A percentile compares a stretch with the other conserved stretches of the same genome.
Conservation (phyloP, 1,139 yeast species). For the Suhomyces choctaworum region DNA sequence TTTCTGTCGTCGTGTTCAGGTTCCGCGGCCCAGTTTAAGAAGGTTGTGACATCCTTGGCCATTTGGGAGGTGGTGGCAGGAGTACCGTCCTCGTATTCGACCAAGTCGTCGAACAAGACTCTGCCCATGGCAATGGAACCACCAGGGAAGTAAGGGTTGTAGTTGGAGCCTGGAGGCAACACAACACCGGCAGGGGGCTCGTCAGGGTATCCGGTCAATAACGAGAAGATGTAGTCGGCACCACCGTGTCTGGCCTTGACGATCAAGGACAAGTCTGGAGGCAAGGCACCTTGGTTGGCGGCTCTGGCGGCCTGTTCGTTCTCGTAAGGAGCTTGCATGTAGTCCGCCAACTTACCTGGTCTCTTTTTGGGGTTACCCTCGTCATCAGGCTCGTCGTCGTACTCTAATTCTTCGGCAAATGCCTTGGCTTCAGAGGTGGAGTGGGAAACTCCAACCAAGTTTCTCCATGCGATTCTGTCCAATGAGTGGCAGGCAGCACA, state of each 20-base stretch:
- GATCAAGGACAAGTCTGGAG: conserved; percentile 96
- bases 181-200: conserved; percentile 98
- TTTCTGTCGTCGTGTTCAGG: conserved; percentile 99
- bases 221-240: conserved; percentile 88
- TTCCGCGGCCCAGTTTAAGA: conserved; percentile 98
- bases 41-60: conserved; percentile 97
- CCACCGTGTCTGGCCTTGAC: conserved; percentile 99
- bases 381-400: conserved; percentile 99
- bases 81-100: conserved; percentile 98
- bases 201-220: conserved; percentile 98
- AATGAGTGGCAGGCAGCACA: conserved; percentile 99
- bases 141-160: conserved; percentile 99
- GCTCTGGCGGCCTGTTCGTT: conserved; percentile 99
- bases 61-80: conserved; percentile 98
- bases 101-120: conserved; percentile 93
- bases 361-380: conserved; percentile 98
- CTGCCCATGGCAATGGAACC: conserved; percentile 99
- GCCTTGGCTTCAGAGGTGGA: conserved; percentile 87
- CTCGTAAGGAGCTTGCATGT: conserved; percentile 92
- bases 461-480: conserved; percentile 98
- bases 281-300: conserved; percentile 98
- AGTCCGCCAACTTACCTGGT: conserved; percentile 96
- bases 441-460: conserved; percentile 95
- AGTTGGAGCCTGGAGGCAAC: conserved; percentile 91
- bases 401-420: conserved; percentile 95